Evolutionary conservation across 139 green algal species (phyloP).

Genomic region (Microglena sp.): DNA sequence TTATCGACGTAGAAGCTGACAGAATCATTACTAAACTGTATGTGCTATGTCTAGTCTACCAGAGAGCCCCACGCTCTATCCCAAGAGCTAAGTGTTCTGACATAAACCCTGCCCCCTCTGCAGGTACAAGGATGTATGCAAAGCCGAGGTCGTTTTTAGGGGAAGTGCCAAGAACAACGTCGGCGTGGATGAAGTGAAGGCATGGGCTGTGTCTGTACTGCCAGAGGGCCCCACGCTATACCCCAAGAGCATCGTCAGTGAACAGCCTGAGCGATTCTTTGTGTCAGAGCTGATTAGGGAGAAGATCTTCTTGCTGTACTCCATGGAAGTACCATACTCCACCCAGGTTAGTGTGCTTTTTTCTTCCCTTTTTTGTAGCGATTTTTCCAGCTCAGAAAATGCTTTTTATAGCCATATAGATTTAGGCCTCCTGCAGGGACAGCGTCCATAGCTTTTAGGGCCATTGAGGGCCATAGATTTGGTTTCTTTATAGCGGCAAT

Average conservation of each 20-base stretch:
- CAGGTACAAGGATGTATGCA: constrained; percentile 12
- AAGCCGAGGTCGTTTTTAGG: constrained; percentile 28
- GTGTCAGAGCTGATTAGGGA: constrained; percentile 93
- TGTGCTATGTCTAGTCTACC: no score
- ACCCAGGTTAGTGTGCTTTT: constrained; percentile 67
- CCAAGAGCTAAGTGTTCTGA: no score
- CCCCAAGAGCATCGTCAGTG: constrained; percentile 58
- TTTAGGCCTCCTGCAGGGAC: no score
- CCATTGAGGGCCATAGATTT: not conserved
- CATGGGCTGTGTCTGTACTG: constrained; percentile 61
- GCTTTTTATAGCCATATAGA: no score
- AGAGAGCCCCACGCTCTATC: no score
- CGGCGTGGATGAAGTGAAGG: constrained; percentile 21
- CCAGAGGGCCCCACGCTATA: constrained; percentile 76
- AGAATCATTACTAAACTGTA: no score
- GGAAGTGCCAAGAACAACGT: constrained; percentile 19
- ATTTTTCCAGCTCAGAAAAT: no score
- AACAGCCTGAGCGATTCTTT: constrained; percentile 93
- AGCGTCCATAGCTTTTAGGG: no score
- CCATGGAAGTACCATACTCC: constrained; percentile 85
- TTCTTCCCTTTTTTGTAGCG: no score
- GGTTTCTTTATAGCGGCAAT: not conserved
- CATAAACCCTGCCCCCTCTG: not conserved
- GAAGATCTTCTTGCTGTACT: constrained; percentile 88
- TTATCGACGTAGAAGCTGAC: no score